Evolutionary conservation across 495 filamentous ascomycete species (phyloP), one percentile per base, ranked within the genome.

Genomic region (Usnea hakonensis): DNA sequence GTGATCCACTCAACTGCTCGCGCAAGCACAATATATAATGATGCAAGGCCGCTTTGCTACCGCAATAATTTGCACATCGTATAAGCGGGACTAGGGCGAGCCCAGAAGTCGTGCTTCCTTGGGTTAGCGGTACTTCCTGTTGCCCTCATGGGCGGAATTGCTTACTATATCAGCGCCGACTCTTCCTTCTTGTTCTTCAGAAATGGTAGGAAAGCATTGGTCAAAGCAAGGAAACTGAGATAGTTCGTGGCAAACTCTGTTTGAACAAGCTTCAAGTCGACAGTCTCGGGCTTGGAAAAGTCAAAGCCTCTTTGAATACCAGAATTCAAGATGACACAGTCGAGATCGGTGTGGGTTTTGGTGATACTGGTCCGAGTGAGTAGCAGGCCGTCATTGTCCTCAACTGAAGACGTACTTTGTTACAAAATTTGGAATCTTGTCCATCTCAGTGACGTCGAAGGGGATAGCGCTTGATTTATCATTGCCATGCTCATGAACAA

Each of bases 191-290:
- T 77, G 41, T 71, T 73, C 64, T 83, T 77, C 3, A 91, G 76
- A 65, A 85, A 81, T 0, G 88, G 85, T 1, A 90, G 75, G 70
- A 91, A 85, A 0, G 79, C 79, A 16, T 83, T 79, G 26, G 82
- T 79, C 2, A 89, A 74, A 63, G 82, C 77, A 9, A 91, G 69
- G 53, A 80, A 78, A 19, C 86, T 77, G 35, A 81, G 79, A 72
- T 89, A 91, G 73, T 91, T 91, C 3, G 84, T 89, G 11, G 71
- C 73, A 32, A 90, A 60, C 68, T 91, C 89, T 9, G 73, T 64
- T 48, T 81, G 71, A 21, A 86, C 70, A 0, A 73, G 48, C 0
- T 72, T 68, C 0, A 91, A 74, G 67, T 86, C 76, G 58, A 88
- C 77, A 11, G 72, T 75, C 13, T 75, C 72, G 1, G 88, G 85